Evolutionary conservation across 768 basidiomycete species (phyloP).

Genomic region (Lentinula boryana): DNA sequence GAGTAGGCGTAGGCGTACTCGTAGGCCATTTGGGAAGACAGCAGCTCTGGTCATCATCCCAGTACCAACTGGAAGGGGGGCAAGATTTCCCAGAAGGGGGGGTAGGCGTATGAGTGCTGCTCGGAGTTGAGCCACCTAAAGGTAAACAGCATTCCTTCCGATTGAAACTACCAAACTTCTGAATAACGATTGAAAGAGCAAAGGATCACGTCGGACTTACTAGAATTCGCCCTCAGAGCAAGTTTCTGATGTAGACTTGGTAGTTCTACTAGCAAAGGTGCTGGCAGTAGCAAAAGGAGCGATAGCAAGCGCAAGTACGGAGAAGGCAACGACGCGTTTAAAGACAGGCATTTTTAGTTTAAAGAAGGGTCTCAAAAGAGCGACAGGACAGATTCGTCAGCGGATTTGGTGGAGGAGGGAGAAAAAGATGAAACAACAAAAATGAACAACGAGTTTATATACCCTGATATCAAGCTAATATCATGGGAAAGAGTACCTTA

Average conservation of each 20-base stretch:
- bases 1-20: slow-evolving; percentile 20
- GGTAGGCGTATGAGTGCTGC: slow-evolving; percentile 22
- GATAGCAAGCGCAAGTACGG: slow-evolving; percentile 27
- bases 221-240: slow-evolving; percentile 27
- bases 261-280: slow-evolving; percentile 18
- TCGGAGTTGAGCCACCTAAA: slow-evolving; percentile 26
- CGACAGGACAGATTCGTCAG: slow-evolving; percentile 16
- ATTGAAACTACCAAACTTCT: slow-evolving; percentile 18
- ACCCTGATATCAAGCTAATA: neutral
- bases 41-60: slow-evolving; percentile 40
- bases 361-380: slow-evolving; percentile 22
- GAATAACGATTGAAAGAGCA: neutral
- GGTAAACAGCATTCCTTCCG: slow-evolving; percentile 37
- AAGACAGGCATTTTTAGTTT: slow-evolving; percentile 28
- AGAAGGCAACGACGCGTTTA: slow-evolving; percentile 19
- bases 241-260: slow-evolving; percentile 7
- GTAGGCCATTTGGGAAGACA: slow-evolving; percentile 43
- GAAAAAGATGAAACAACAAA: slow-evolving; percentile 9
- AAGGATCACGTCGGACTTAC: slow-evolving; percentile 14
- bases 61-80: slow-evolving; percentile 44
- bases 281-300: slow-evolving; percentile 24
- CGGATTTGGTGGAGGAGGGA: slow-evolving; percentile 17
- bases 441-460: neutral
- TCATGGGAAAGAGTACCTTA: slow-evolving; percentile 5
- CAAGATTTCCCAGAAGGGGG: slow-evolving; percentile 44